phyloP scores from a whole-genome alignment of 495 filamentous ascomycete genomes.

The Chaetomium tenue region DNA sequence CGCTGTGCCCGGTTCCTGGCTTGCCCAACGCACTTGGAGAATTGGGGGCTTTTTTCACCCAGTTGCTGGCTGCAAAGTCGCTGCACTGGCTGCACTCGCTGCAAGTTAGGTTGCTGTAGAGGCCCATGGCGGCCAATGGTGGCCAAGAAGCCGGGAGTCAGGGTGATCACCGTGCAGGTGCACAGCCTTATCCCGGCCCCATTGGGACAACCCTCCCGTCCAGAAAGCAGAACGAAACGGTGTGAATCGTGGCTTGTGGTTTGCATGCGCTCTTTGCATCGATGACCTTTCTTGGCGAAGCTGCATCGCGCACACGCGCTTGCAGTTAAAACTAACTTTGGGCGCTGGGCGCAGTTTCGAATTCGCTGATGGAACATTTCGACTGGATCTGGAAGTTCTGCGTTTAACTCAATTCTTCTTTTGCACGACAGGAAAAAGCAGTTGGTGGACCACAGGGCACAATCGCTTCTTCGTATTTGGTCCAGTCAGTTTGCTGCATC shows the following conservation, averaged over 20 bases:
- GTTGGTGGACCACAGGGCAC: neutral
- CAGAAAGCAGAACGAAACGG: slow-evolving; percentile 19
- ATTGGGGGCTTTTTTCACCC: neutral
- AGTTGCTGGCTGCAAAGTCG: slow-evolving; percentile 17
- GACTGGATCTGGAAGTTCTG: neutral
- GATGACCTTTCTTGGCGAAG: slow-evolving; percentile 13
- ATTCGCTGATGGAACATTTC: neutral
- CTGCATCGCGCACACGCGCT: neutral
- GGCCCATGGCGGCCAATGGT: slow-evolving; percentile 35
- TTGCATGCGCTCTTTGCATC: slow-evolving; percentile 10
- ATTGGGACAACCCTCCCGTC: slow-evolving; percentile 28
- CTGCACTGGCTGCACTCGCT: slow-evolving; percentile 13
- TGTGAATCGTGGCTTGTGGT: slow-evolving; percentile 35
- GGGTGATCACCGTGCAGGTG: slow-evolving; percentile 28
- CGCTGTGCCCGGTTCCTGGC: slow-evolving; percentile 21
- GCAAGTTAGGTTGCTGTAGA: neutral
- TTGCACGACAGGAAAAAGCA: neutral
- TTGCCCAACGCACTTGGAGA: neutral
- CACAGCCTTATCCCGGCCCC: slow-evolving; percentile 36
- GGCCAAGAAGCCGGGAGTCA: slow-evolving; percentile 8
- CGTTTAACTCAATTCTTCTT: neutral
- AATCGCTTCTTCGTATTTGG: slow-evolving; percentile 7
- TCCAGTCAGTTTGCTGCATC: slow-evolving; percentile 20
- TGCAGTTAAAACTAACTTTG: neutral
- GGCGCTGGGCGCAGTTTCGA: neutral